A percentile compares a stretch with the other conserved stretches of the same genome.
Evolutionary conservation across 2,329 filamentous ascomycete species (phyloP).

Genomic region (Ophiostoma australiae): DNA sequence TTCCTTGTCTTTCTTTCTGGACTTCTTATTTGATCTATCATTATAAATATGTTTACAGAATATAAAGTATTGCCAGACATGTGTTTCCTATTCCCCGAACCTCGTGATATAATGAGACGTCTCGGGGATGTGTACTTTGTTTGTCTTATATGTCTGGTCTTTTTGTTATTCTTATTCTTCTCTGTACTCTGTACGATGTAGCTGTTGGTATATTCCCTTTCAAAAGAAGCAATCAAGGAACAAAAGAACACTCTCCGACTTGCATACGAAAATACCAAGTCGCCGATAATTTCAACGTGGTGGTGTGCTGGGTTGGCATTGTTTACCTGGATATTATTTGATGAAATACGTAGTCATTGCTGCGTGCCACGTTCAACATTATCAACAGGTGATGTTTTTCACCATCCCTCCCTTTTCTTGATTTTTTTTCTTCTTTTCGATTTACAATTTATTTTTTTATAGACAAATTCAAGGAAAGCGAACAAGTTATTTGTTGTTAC

Average conservation of each 20-base stretch:
- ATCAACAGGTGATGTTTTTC: no score
- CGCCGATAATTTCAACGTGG: conserved; percentile 10
- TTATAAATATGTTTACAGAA: not conserved
- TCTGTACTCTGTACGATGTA: not conserved
- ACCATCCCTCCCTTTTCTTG: no score
- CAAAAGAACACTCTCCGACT: not conserved
- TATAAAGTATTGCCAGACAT: conserved; percentile 11
- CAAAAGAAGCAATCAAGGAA: not conserved
- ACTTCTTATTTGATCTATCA: not conserved
- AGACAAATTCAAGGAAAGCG: no score
- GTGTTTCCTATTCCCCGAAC: conserved; percentile 14
- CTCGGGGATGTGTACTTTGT: conserved; percentile 14
- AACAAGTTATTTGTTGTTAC: no score
- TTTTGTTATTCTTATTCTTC: not conserved
- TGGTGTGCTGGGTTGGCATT: not conserved
- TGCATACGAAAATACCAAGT: conserved; percentile 9
- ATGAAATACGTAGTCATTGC: not conserved
- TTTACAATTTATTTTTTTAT: no score
- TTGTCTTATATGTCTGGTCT: conserved; percentile 1
- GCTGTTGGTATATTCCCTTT: not conserved
- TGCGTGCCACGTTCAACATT: not conserved
- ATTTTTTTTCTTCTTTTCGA: no score
- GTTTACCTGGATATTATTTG: not conserved
- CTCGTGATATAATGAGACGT: conserved; percentile 11
- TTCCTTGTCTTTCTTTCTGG: no score